Evolutionary conservation across 2,329 filamentous ascomycete species (phyloP).

Genomic region (Botryosphaeria agaves): DNA sequence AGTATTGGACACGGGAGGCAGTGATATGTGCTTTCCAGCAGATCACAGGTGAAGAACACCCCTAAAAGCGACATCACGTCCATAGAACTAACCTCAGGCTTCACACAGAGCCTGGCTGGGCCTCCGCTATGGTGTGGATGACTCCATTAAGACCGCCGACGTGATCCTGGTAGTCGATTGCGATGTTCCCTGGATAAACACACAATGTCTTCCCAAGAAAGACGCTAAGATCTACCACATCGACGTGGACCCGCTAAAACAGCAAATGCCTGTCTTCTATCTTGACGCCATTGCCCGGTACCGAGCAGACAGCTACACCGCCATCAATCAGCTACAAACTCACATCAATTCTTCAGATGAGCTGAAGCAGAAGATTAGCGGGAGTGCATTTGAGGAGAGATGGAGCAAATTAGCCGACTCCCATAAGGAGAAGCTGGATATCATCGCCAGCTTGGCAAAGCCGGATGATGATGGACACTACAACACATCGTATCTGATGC

Average conservation of each 20-base stretch:
- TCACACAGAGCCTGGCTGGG: slow-evolving; percentile 39
- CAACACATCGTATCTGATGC: slow-evolving; percentile 39
- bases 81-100: too few relatives aligned
- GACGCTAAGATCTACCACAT: slow-evolving; percentile 45
- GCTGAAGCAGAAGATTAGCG: slow-evolving; percentile 23
- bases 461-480: slow-evolving; percentile 46
- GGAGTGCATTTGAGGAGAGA: slow-evolving; percentile 24
- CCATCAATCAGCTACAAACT: slow-evolving; percentile 51
- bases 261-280: slow-evolving; percentile 42
- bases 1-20: slow-evolving; percentile 60
- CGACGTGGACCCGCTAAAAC: slow-evolving; percentile 49
- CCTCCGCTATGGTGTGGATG: slow-evolving; percentile 56
- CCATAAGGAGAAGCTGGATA: slow-evolving; percentile 40
- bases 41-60: too few relatives aligned
- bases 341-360: slow-evolving; percentile 31
- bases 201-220: slow-evolving; percentile 42
- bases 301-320: slow-evolving; percentile 31
- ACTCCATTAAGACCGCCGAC: slow-evolving; percentile 59
- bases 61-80: too few relatives aligned
- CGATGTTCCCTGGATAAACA: slow-evolving; percentile 89
- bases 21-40: slow-evolving; percentile 67
- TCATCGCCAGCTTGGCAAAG: slow-evolving; percentile 39
- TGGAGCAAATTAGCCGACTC: slow-evolving; percentile 38
- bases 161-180: slow-evolving; percentile 75
- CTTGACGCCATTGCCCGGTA: slow-evolving; percentile 34